Evolutionary conservation across 192 early-diverging fungal species (phyloP).

Genomic region (Backusella luteola): DNA sequence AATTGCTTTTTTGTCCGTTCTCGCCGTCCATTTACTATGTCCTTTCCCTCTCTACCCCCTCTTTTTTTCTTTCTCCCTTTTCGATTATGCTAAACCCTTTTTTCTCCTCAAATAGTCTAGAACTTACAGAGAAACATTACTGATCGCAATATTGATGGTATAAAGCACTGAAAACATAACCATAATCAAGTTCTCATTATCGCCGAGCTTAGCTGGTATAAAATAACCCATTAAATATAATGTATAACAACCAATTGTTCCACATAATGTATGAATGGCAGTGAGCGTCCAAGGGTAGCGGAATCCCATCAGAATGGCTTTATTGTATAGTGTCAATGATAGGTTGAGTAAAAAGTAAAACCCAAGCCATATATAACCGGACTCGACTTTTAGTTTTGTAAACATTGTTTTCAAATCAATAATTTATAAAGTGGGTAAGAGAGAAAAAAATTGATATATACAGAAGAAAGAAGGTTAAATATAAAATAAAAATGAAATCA

Average conservation of each 20-base stretch:
- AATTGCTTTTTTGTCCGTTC: constrained; percentile 6
- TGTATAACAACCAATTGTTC: constrained; percentile 53
- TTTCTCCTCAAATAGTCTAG: not conserved
- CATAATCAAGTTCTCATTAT: constrained; percentile 45
- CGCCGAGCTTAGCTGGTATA: constrained; percentile 38
- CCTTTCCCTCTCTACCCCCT: not conserved
- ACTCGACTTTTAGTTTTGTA: constrained; percentile 10
- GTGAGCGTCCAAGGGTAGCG: constrained; percentile 73
- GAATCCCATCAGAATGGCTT: constrained; percentile 56
- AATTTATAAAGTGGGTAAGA: constrained; percentile 8
- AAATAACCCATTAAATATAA: constrained; percentile 32
- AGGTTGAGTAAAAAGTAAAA: constrained; percentile 63
- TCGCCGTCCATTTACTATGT: not conserved
- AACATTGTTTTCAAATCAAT: not conserved
- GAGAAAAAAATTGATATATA: constrained; percentile 1
- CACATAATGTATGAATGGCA: constrained; percentile 61
- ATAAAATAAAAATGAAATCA: not conserved
- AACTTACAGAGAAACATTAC: constrained; percentile 61
- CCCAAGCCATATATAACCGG: constrained; percentile 38
- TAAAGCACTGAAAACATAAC: constrained; percentile 67
- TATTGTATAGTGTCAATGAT: constrained; percentile 67
- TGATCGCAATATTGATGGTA: constrained; percentile 73
- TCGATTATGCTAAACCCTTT: constrained; percentile 3
- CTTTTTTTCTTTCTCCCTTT: not conserved
- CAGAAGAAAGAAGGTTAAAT: not conserved